phyloP scores from a whole-genome alignment of 495 filamentous ascomycete species.

The Penicillium psychrofluorescens region DNA sequence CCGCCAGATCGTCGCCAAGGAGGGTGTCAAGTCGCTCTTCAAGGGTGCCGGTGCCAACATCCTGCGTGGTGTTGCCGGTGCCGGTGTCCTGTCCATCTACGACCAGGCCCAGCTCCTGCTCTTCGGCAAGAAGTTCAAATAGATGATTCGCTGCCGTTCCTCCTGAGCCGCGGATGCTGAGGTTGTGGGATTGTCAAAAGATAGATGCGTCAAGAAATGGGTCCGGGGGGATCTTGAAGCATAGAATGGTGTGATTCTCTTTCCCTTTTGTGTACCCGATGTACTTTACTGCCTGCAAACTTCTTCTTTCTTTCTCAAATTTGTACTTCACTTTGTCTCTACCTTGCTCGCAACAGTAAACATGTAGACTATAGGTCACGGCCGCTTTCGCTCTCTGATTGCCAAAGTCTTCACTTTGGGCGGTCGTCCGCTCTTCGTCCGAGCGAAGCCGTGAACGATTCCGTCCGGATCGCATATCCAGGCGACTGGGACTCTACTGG shows the following conservation, averaged over 20 bases:
- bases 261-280: conserved; percentile 41
- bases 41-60: conserved; percentile 99
- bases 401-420: too few species aligned
- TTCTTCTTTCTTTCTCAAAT: conserved; percentile 38
- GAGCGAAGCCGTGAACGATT: too few species aligned
- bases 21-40: conserved; percentile 97
- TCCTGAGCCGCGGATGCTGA: conserved; percentile 18
- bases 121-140: conserved; percentile 99
- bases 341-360: background rate
- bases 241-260: conserved; percentile 39
- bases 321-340: conserved; percentile 24
- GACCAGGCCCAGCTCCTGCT: conserved; percentile 97
- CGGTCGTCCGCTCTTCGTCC: too few species aligned
- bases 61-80: conserved; percentile 99
- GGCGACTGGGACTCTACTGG: too few species aligned
- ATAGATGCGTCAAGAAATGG: conserved; percentile 40
- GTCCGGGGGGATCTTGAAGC: conserved; percentile 34
- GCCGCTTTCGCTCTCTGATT: too few species aligned
- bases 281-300: conserved; percentile 53
- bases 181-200: conserved; percentile 39
- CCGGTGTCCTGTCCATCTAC: conserved; percentile 99
- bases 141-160: conserved; percentile 29
- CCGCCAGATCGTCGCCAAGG: conserved; percentile 91
- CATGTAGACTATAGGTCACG: too few species aligned
- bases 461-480: too few species aligned